Percentiles rank a stretch among this genome's conserved stretches.
These are phyloP conservation scores for Saccharomycopsis microspora DNA, from an alignment of 805 yeast genomes.

Conservation along the genomic window DNA sequence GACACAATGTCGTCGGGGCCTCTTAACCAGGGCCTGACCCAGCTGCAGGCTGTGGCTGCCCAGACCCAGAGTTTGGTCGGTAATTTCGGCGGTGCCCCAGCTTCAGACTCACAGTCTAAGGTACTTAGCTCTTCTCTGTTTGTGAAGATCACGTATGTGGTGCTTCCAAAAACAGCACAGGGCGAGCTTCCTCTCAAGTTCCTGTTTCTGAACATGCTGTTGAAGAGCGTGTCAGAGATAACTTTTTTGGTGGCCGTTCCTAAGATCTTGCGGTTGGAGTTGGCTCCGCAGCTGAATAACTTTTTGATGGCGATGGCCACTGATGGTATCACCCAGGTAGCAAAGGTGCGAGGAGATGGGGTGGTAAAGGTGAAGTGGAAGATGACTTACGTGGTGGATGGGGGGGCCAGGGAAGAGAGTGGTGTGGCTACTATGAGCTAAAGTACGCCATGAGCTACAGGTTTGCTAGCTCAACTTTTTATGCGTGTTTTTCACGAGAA, in stretches of 20 bases:
- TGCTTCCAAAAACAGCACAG: conserved; percentile 25
- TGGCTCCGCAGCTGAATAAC: conserved; percentile 53
- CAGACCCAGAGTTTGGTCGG: conserved; percentile 15
- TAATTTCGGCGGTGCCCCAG: too few relatives aligned
- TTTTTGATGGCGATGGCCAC: conserved; percentile 34
- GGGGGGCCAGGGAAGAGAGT: conserved; percentile 39
- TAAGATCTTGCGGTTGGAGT: conserved; percentile 41
- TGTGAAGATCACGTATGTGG: conserved; percentile 38
- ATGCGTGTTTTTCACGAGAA: too few relatives aligned
- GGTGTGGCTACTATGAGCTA: conserved; percentile 33
- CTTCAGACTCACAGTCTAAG: conserved; percentile 4
- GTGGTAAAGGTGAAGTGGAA: conserved; percentile 72
- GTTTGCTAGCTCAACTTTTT: too few relatives aligned
- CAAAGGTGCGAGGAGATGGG: conserved; percentile 22
- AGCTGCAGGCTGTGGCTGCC: conserved; percentile 15
- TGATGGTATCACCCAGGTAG: conserved; percentile 42
- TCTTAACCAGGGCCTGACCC: conserved; percentile 16
- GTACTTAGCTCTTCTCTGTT: conserved; percentile 32
- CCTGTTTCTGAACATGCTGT: conserved; percentile 39
- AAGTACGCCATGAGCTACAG: too few relatives aligned
- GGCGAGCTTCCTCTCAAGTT: conserved; percentile 26
- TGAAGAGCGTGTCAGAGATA: conserved; percentile 31
- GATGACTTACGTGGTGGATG: conserved; percentile 40
- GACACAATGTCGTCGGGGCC: conserved; percentile 11
- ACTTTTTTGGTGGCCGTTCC: conserved; percentile 65